Evolutionary conservation across 805 yeast species (phyloP).

Genomic region (Torulaspora franciscae): DNA sequence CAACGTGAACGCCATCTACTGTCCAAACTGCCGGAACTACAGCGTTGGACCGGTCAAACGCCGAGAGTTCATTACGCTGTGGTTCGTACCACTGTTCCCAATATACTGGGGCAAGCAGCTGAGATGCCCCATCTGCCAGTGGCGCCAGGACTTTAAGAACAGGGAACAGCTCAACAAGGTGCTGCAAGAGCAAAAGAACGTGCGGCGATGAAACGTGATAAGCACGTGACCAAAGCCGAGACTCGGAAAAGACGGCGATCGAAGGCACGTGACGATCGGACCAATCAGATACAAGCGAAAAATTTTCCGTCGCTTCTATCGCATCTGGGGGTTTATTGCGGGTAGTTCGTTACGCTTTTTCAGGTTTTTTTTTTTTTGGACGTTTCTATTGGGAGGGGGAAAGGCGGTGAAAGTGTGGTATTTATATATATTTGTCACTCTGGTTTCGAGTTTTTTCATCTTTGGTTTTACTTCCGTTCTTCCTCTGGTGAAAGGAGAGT

Average conservation of each 20-base stretch:
- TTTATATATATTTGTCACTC: not conserved
- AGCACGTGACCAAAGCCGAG: constrained; percentile 1
- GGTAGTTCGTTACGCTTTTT: not conserved
- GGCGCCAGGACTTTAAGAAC: constrained; percentile 39
- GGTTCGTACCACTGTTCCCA: constrained; percentile 53
- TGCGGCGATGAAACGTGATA: not conserved
- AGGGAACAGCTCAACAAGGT: constrained; percentile 34
- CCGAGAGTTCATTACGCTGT: constrained; percentile 49
- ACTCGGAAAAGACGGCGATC: not conserved
- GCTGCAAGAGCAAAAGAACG: constrained; percentile 10
- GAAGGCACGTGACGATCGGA: not conserved
- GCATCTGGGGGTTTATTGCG: not conserved
- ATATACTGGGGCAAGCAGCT: constrained; percentile 48
- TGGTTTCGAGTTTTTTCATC: not conserved
- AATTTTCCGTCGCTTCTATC: constrained; percentile 1
- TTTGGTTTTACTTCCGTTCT: not conserved
- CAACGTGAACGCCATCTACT: constrained; percentile 34
- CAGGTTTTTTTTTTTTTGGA: not conserved
- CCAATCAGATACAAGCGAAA: constrained; percentile 1
- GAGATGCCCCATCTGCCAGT: constrained; percentile 49
- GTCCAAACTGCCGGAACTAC: constrained; percentile 57
- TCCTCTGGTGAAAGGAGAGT: not conserved
- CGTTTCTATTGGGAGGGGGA: constrained; percentile 1
- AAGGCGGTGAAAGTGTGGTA: not conserved
- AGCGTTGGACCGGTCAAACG: constrained; percentile 50